These are phyloP conservation scores for Bipolaris victoriae DNA, from an alignment of 2,329 filamentous ascomycete species.

Conservation along the genomic window DNA sequence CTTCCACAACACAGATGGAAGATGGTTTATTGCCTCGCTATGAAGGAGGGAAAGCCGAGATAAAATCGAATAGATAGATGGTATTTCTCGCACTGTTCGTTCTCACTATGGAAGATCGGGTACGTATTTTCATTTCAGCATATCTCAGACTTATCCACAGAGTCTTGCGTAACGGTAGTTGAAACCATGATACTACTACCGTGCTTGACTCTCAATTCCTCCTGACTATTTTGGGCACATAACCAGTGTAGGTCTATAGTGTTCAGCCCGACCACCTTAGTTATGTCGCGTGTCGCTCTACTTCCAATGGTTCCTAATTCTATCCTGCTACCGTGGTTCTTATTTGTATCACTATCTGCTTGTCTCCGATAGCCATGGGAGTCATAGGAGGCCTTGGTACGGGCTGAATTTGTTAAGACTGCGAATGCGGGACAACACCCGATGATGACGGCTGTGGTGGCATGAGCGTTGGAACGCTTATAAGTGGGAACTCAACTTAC, in stretches of 20 bases:
- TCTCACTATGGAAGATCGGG: background rate
- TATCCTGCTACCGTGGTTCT: background rate
- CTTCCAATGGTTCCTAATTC: background rate
- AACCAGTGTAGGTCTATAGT: slow-evolving; percentile 7
- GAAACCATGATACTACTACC: slow-evolving; percentile 12
- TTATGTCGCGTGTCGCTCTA: background rate
- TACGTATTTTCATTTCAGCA: background rate
- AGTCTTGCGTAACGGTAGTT: slow-evolving; percentile 4
- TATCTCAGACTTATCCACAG: background rate
- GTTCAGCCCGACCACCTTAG: background rate
- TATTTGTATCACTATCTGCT: background rate
- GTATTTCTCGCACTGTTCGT: no score
- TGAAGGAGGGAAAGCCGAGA: no score
- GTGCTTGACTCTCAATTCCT: slow-evolving; percentile 11
- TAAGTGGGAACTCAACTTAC: slow-evolving; percentile 5
- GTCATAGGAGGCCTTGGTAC: slow-evolving; percentile 6
- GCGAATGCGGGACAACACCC: slow-evolving; percentile 26
- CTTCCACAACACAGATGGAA: no score
- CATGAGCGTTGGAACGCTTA: background rate
- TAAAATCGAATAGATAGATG: no score
- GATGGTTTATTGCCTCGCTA: no score
- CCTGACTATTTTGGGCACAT: slow-evolving; percentile 13
- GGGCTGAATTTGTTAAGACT: slow-evolving; percentile 13
- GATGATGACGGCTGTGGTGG: slow-evolving; percentile 19
- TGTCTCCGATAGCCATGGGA: slow-evolving; percentile 10